A percentile compares a stretch with the other conserved stretches of the same genome.
These are phyloP conservation scores for Massospora cicadina DNA, from an alignment of 371 early-diverging fungal species.

Conservation along the genomic window DNA sequence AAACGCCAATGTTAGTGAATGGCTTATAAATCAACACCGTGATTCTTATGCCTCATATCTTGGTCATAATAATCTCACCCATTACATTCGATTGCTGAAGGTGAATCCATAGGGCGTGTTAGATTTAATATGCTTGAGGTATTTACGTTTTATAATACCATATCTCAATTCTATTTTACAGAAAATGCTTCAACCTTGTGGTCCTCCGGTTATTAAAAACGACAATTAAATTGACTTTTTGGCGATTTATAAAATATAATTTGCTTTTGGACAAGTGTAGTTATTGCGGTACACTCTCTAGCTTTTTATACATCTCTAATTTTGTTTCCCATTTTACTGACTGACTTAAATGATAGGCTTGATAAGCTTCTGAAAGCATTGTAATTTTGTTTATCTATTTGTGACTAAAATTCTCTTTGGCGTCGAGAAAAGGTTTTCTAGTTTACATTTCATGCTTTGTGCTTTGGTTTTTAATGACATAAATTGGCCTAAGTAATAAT, in stretches of 20 bases:
- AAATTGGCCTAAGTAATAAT: too few species aligned
- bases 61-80: constrained; percentile 51
- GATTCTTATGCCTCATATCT: constrained; percentile 64
- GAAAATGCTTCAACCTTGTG: constrained; percentile 70
- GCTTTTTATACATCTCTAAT: too few species aligned
- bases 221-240: constrained; percentile 10
- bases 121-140: constrained; percentile 56
- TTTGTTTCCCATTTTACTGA: too few species aligned
- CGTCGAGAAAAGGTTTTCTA: too few species aligned
- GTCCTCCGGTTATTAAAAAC: constrained; percentile 38
- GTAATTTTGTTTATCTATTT: too few species aligned
- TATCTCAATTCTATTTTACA: constrained; percentile 13
- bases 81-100: constrained; percentile 67
- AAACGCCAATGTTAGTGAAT: constrained; percentile 36
- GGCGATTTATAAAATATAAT: background rate
- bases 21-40: constrained; percentile 67
- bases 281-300: too few species aligned
- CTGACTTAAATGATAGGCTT: too few species aligned
- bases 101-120: constrained; percentile 58
- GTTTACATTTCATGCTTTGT: too few species aligned
- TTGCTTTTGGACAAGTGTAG: too few species aligned
- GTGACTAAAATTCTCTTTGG: too few species aligned
- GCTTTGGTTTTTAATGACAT: too few species aligned
- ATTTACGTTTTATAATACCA: constrained; percentile 8
- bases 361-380: too few species aligned